These are phyloP conservation scores for Magnusiomyces ingens DNA, from an alignment of 1,139 yeast genomes.

Conservation along the genomic window DNA sequence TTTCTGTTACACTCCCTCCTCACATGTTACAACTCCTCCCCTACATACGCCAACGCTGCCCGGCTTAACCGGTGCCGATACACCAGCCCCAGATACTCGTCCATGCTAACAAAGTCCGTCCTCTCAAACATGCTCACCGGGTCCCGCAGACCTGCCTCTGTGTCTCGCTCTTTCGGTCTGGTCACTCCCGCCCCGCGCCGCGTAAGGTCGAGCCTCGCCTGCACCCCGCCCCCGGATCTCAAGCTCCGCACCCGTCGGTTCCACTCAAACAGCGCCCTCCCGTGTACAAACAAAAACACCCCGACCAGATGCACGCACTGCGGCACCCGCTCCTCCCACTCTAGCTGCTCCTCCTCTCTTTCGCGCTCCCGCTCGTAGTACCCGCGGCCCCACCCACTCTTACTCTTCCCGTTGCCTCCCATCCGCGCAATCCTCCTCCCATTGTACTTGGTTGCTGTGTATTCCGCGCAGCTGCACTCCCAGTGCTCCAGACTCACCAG, in stretches of 20 bases:
- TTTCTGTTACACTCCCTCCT: no score
- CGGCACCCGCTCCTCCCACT: neutral
- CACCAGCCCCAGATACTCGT: neutral
- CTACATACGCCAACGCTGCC: neutral
- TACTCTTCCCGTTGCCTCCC: neutral
- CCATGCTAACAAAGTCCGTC: neutral
- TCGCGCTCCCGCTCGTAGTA: neutral
- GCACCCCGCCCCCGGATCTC: neutral
- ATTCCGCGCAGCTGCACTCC: constrained; percentile 6
- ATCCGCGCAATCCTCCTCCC: neutral
- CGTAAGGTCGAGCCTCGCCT: neutral
- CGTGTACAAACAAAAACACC: constrained; percentile 1
- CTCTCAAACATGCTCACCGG: neutral
- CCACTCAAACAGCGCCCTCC: constrained; percentile 1
- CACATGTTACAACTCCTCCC: no score
- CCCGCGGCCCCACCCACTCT: constrained; percentile 6
- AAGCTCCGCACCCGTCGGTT: neutral
- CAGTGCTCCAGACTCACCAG: neutral
- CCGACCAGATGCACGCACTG: neutral
- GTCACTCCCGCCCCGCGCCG: neutral
- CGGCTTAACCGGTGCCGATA: neutral
- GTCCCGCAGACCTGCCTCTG: neutral
- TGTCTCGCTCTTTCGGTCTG: neutral
- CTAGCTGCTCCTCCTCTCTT: neutral
- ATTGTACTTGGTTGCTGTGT: constrained; percentile 2